These are phyloP conservation scores for Corchorus capsularis DNA, from an alignment of 345 rosid species.

Conservation along the genomic window DNA sequence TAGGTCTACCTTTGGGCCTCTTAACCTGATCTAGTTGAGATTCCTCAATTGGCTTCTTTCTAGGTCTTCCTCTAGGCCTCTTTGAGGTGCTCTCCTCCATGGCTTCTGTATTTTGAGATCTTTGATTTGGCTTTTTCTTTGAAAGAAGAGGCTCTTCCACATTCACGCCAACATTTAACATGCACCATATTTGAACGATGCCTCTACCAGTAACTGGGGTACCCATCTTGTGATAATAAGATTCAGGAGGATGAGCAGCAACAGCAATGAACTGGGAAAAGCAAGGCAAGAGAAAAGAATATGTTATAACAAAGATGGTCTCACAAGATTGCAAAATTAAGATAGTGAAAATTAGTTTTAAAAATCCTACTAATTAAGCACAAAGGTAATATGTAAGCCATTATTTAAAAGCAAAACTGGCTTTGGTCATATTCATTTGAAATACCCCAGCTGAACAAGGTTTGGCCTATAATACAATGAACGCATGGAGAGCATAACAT, in stretches of 20 bases:
- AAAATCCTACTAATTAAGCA: neutral
- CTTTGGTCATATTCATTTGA: constrained; percentile 4
- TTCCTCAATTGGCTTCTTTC: constrained; percentile 37
- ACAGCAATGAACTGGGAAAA: constrained; percentile 77
- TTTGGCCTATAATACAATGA: neutral
- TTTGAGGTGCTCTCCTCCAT: constrained; percentile 29
- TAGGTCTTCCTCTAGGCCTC: constrained; percentile 51
- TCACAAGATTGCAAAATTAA: constrained; percentile 7
- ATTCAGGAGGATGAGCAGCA: constrained; percentile 86
- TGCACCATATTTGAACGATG: constrained; percentile 82
- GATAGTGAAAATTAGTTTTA: neutral
- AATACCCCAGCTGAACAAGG: neutral
- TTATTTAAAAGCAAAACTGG: neutral
- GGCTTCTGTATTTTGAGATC: constrained; percentile 21
- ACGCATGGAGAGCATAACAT: neutral
- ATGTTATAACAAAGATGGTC: neutral
- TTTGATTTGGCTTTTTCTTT: constrained; percentile 30
- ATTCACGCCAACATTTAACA: constrained; percentile 44
- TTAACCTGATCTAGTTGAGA: constrained; percentile 26
- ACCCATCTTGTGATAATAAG: constrained; percentile 78
- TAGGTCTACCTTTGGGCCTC: constrained; percentile 55
- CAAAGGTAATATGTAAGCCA: neutral
- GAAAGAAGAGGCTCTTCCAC: constrained; percentile 29
- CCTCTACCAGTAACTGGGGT: constrained; percentile 76
- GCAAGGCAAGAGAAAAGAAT: constrained; percentile 4